Base-by-base conservation (phyloP, 2,329 filamentous ascomycete genomes). In the Fusarium sp. region DNA sequence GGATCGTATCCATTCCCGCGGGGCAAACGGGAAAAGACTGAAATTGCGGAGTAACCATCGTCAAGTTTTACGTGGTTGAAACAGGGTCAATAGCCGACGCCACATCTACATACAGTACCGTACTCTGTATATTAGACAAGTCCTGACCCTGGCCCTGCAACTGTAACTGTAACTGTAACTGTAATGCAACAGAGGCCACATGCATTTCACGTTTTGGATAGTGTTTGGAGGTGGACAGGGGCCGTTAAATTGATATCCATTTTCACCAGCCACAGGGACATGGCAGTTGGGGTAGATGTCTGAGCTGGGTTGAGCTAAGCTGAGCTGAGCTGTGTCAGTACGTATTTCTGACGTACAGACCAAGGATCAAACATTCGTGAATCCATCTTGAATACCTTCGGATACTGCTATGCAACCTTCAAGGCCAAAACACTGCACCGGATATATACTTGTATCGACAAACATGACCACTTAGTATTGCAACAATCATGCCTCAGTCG, bases 401-500 rank as follows among this genome's bases (percentile, higher is more conserved):
- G 34, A 37, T n/a, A 37, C 34, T 37, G 34, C 34, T n/a, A 37
- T 37, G 18, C 6, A 37, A 11, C 34, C 34, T 37, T n/a, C 10
- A n/a, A 12, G 18, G 34, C 34, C 34, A 31, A 21, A 48, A 31
- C 12, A 18, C 19, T 23, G 10, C 34, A 31, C 10, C 14, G 12
- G 9, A 16, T 49, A 21, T 49, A 31, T 49, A 23, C 14, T 49
- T 6, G 30, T 23, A 9, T 23, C 8, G 16, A 7, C 9, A 28
- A 28, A 31, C 13, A 28, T 12, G 21, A 14, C 26, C 21, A 19
- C 8, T 50, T 7, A n/a, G 12, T 28, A 30, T 39, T 37, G 18
- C 18, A 37, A 37, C 18, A 16, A 10, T 67, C 14, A 67, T 39
- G 70, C 72, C 70, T 86, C 84, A 0, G 83, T 85, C 28, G 83